Evolutionary conservation across 768 basidiomycete species (phyloP), one percentile per base, ranked within the genome.

Genomic region (Tylopilus balloui): DNA sequence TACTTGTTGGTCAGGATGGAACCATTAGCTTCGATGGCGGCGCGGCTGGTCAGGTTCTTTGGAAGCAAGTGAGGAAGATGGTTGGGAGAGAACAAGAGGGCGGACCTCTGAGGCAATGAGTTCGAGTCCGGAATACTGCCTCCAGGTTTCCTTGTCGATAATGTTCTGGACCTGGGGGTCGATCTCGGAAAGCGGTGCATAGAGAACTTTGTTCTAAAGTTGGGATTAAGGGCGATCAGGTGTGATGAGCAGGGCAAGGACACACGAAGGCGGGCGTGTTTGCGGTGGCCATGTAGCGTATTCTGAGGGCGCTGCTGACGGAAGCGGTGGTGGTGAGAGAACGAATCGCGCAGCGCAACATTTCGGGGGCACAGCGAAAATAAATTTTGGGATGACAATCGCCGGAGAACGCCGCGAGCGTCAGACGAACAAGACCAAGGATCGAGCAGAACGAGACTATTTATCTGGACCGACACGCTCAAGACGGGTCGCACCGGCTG

Each of bases 1-100:
- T 96, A 96, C 74, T 97, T 98, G 83, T 96, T 96, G 67, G 95
- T 97, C 66, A 98, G 71, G 68, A 99, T 94, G 47, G 95, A 97
- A 42, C 96, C 96, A 72, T 97, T 97, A 55, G 94, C 95, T 72
- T 98, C 90, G 87, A 98, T 94, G 45, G 90, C 85, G 21, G 95
- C 92, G 61, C 83, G 79, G 61, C 92, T 92, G 51, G 96, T 98
- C 78, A 99, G 74, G 76, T 98, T 98, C 95, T 95, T 36, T 34
- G 20, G 6, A 1, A 17, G 4, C n/a, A 25, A 2, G 8, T 17
- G 40, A 10, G 14, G 17, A 45, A 47, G 0, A 20, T 1, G 10
- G 54, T 17, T 23, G 3, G 0, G 21, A 19, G 25, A 23, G 31
- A 34, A n/a, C 1, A 34, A 0, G 21, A 23, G 53, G 29, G 5